phyloP scores from a whole-genome alignment of 2,329 filamentous ascomycete species.

The Fusarium hainanense region DNA sequence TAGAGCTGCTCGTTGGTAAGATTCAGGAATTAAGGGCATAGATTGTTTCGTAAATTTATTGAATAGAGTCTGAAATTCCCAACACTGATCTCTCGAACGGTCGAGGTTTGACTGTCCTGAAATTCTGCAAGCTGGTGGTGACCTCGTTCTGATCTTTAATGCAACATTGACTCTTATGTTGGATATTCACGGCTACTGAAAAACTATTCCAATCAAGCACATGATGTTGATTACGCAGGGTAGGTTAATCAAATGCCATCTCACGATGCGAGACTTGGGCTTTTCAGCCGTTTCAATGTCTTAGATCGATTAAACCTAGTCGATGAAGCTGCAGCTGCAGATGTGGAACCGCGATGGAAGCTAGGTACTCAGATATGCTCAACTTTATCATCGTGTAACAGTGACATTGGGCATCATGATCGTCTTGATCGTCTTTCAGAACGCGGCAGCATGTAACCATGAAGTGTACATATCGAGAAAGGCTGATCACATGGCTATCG shows the following conservation, averaged over 20 bases:
- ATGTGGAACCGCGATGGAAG: not conserved
- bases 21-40: constrained; percentile 44
- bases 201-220: not conserved
- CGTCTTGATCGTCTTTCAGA: not conserved
- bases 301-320: too few relatives aligned
- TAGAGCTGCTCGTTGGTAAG: constrained; percentile 54
- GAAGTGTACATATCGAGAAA: not conserved
- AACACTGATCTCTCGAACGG: not conserved
- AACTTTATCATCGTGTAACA: not conserved
- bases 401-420: constrained; percentile 7
- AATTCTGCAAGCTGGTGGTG: not conserved
- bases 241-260: not conserved
- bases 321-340: not conserved
- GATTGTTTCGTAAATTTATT: not conserved
- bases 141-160: not conserved
- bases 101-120: not conserved
- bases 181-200: not conserved
- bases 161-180: not conserved
- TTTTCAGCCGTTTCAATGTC: not conserved
- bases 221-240: not conserved
- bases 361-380: not conserved
- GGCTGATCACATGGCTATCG: constrained; percentile 23
- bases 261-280: not conserved
- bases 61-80: not conserved
- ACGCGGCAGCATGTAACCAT: not conserved